Base-by-base conservation (phyloP, 169 alveolate genomes). In the Plasmodium sp. region DNA sequence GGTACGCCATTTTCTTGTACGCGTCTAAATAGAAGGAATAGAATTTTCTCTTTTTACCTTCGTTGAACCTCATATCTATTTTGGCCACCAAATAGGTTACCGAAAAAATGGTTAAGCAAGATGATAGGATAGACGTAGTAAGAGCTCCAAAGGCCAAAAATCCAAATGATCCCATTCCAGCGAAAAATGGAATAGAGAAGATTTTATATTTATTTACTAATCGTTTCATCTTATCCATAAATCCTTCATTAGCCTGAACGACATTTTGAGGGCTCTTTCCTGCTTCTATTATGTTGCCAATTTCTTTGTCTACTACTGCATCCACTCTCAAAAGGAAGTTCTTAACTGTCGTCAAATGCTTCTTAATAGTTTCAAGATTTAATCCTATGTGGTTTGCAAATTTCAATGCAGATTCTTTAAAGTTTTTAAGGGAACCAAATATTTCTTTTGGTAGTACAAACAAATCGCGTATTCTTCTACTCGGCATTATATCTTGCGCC, bases 161-260 rank as follows among this genome's bases (percentile, higher is more conserved):
- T 34, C 81, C 91, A 54, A 83, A 48, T 27, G 91, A 16, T 34
- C 81, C 91, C 75, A 83, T 54, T 56, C 81, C 91, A 56, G 91
- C 14, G 54, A 83, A 56, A 62, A 58, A 83, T 16, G 91, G 91
- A 18, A 62, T 62, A 5, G 91, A n/a, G 43, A 83, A 83, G 31
- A 83, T 62, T 83, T 58, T 83, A 58, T 83, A 83, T 83, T 83
- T 83, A 56, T 83, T 83, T 83, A 83, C 27, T 31, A 83, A 41
- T 34, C 56, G 56, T 58, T 83, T 83, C 43, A 54, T 33, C 71
- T 58, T 83, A 83, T 48, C 36, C 36, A 83, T 2, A 83, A 83
- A 83, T 16, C 51, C 51, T 83, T 83, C 67, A 56, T 41, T 83
- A 33, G 75, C 43, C 31, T 56, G 1, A 33, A 16, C 22, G 0